Base-by-base conservation (phyloP, 176 grass and related monocot species). In the Areca catechu region DNA sequence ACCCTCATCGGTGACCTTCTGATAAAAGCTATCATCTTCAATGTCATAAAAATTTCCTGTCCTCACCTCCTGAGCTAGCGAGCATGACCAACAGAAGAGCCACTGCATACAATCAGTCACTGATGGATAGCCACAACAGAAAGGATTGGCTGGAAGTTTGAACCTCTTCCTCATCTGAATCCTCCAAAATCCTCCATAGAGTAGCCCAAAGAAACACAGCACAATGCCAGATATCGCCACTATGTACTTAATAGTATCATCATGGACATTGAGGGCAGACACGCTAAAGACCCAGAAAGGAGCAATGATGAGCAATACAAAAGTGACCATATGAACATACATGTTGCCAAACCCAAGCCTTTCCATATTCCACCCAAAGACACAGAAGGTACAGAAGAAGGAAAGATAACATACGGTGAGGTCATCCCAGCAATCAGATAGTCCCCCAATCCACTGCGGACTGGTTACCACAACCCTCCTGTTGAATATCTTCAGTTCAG, bases 351-450 rank as follows among this genome's bases (percentile, higher is more conserved):
- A 77, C n/a, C 93, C 93, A 18, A 98, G 88, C 48, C 93, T 74
- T 77, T 98, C 93, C 81, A 92, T 80, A 72, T 92, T 98, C 93
- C 93, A 98, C 18, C 93, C 88, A 61, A 92, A 92, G 4, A 98
- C 84, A 50, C 93, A 98, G 73, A 88, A 79, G 0, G 88, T 92
- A 72, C 81, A 98, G 48, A 66, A 52, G 71, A 79, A 63, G 7
- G 93, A 92, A 48, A 88, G 73, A 54, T 56, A 57, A 50, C 78
- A 98, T 49, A 80, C 88, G 3, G 88, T 85, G 1, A 43, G 54
- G 70, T 98, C 93, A 63, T 98, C 88, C 68, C 87, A 83, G 74
- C 87, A 98, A 76, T 98, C 93, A 30, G 73, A 74, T 15, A 92
- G 48, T 21, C 88, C 93, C 34, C 93, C 93, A 53, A 86, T 88